A percentile compares a stretch with the other conserved stretches of the same genome.
Conservation (phyloP, 2,329 filamentous ascomycete genomes). For the Colletotrichum lentis region DNA sequence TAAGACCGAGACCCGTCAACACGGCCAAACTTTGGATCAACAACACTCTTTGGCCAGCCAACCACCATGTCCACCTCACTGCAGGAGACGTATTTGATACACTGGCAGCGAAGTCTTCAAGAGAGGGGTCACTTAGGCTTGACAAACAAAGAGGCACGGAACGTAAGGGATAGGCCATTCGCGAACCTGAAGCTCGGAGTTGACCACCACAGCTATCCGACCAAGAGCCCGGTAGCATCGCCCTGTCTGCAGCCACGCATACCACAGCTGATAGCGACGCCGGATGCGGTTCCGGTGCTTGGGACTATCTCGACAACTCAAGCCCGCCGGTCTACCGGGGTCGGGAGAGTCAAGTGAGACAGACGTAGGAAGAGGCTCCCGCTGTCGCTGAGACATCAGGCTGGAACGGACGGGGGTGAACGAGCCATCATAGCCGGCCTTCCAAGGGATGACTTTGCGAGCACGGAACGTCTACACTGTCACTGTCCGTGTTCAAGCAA, state of each 20-base stretch:
- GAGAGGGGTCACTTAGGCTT: background rate
- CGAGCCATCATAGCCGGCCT: background rate
- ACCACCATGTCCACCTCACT: background rate
- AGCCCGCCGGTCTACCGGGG: background rate
- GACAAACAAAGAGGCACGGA: constrained; percentile 1
- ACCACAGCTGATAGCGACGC: background rate
- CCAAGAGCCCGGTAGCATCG: background rate
- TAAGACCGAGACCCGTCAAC: background rate
- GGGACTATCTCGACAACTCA: background rate
- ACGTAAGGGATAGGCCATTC: constrained; percentile 3
- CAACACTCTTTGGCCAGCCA: background rate
- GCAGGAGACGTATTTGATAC: background rate
- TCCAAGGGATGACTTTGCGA: background rate
- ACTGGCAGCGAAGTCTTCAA: background rate
- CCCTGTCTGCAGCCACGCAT: constrained; percentile 1
- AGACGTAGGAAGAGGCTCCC: background rate
- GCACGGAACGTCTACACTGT: background rate
- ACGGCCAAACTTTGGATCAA: no score
- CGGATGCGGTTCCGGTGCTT: constrained; percentile 1
- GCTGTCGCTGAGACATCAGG: constrained; percentile 1
- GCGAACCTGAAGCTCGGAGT: background rate
- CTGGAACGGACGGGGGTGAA: background rate
- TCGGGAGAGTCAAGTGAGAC: constrained; percentile 2
- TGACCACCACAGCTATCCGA: background rate
- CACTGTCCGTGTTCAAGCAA: background rate